phyloP scores from a whole-genome alignment of 2,329 filamentous ascomycete species.

The Aureobasidium sp. region DNA sequence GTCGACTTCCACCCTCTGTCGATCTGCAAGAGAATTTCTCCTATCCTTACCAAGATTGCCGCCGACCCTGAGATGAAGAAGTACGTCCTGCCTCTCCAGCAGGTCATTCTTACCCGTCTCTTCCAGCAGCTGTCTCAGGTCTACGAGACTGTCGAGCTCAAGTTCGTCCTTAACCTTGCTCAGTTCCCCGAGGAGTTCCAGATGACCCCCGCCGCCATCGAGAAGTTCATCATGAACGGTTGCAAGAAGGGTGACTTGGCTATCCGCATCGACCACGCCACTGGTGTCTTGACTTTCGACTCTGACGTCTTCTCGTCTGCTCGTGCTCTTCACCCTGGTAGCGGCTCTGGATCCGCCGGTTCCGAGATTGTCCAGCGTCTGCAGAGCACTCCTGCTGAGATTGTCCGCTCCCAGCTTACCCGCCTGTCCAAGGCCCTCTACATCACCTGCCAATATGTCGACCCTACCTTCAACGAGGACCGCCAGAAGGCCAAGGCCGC shows the following conservation, averaged over 20 bases:
- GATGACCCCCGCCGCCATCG: slow-evolving; percentile 80
- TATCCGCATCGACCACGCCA: slow-evolving; percentile 92
- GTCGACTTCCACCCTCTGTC: slow-evolving; percentile 98
- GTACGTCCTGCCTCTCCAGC: slow-evolving; percentile 90
- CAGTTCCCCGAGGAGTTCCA: slow-evolving; percentile 96
- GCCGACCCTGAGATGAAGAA: slow-evolving; percentile 93
- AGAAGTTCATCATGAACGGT: slow-evolving; percentile 99
- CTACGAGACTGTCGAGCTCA: slow-evolving; percentile 93
- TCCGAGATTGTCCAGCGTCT: slow-evolving; percentile 86
- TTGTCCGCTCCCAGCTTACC: slow-evolving; percentile 88
- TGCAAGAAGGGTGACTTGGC: slow-evolving; percentile 99
- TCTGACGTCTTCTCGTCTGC: slow-evolving; percentile 96
- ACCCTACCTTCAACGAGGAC: slow-evolving; percentile 76
- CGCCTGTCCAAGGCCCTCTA: slow-evolving; percentile 86
- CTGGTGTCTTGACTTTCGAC: slow-evolving; percentile 92
- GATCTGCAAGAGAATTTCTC: slow-evolving; percentile 98
- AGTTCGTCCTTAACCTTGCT: slow-evolving; percentile 86
- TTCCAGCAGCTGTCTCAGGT: slow-evolving; percentile 99
- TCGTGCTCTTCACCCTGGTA: slow-evolving; percentile 81
- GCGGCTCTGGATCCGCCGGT: slow-evolving; percentile 78
- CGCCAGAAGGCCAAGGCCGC: slow-evolving; percentile 70
- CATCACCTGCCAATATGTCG: slow-evolving; percentile 92
- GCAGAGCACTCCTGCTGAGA: slow-evolving; percentile 95
- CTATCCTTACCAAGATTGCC: slow-evolving; percentile 88
- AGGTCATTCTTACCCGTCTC: slow-evolving; percentile 94